Base-by-base conservation (phyloP, 805 yeast species). In the Priceomyces haplophilus region DNA sequence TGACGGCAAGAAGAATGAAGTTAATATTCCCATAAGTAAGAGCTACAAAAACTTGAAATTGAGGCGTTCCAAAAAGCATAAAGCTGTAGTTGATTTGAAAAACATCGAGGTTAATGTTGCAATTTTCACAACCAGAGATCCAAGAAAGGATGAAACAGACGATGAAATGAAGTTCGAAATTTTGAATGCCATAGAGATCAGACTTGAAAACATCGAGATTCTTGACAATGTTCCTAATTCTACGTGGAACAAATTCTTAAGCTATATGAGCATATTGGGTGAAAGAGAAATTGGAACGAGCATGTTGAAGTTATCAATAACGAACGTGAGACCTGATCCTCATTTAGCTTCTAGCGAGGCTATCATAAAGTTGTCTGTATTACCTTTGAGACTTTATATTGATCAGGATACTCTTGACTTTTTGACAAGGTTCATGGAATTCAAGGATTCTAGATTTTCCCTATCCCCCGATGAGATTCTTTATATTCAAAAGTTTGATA, bases 371-470 rank as follows among this genome's bases (percentile, higher is more conserved):
- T 67, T 82, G 1, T 56, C 71, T 3, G 63, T 88, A 0, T 65
- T 85, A 15, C 99, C 99, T 0, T 55, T 93, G 34, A 69, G 96
- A 40, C 61, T 93, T 12, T 88, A 88, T 58, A 80, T 93, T 34
- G 98, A 93, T 61, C 99, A 93, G 59, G 98, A 91, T 55, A 87
- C 97, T 0, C 68, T 89, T 15, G 97, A 89, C 43, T 90, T 91
- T 50, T 52, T 89, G 24, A 78, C 80, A 0, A 69, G 97, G 29
- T 93, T 88, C 63, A 79, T 85, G 25, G 89, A 82, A 46, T 93
- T 93, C 58, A 83, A 79, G 54, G 96, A 87, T 54, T 51, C 67
- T 1, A 63, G 93, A 44, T 85, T 86, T 56, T 75, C 75, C 3
- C 64, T 85, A 12, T 73, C 80, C n/a, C 72, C 73, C 18, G 88